Percentiles rank a stretch among this genome's conserved stretches.
Conservation (phyloP, 495 filamentous ascomycete species). For the Staphylotrichum longicolle region DNA sequence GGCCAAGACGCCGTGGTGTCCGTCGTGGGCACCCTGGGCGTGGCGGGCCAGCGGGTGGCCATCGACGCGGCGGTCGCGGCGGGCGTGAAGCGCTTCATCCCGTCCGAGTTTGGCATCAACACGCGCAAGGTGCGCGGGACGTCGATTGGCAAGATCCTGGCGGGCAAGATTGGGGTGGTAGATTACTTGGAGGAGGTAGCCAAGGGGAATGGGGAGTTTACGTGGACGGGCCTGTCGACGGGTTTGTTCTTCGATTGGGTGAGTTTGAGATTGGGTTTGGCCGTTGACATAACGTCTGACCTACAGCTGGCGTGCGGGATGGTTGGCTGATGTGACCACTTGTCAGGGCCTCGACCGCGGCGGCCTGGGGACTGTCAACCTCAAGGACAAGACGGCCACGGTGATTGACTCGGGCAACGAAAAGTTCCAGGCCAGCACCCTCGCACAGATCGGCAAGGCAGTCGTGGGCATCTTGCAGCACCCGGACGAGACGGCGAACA, state of each 20-base stretch:
- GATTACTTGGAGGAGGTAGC: slow-evolving; percentile 50
- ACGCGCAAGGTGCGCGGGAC: slow-evolving; percentile 34
- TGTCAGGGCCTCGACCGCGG: slow-evolving; percentile 41
- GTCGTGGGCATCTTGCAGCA: slow-evolving; percentile 50
- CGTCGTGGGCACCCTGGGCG: slow-evolving; percentile 37
- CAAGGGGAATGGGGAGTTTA: slow-evolving; percentile 40
- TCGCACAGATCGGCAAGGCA: slow-evolving; percentile 48
- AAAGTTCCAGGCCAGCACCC: slow-evolving; percentile 47
- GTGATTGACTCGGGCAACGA: slow-evolving; percentile 56
- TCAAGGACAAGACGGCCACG: slow-evolving; percentile 42
- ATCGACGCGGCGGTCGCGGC: slow-evolving; percentile 61
- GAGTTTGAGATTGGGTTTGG: slow-evolving; percentile 12
- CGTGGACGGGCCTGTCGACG: slow-evolving; percentile 51
- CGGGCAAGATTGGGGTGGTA: slow-evolving; percentile 48
- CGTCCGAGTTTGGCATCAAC: slow-evolving; percentile 62
- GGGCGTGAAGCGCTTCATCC: slow-evolving; percentile 61
- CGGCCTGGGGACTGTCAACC: slow-evolving; percentile 40
- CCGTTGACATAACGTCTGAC: too few relatives aligned
- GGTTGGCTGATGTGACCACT: too few relatives aligned
- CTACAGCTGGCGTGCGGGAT: too few relatives aligned
- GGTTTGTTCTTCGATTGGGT: slow-evolving; percentile 55
- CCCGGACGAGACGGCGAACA: slow-evolving; percentile 55
- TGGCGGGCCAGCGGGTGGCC: slow-evolving; percentile 46
- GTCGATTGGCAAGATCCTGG: slow-evolving; percentile 45
- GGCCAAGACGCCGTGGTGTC: slow-evolving; percentile 61